A percentile compares a stretch with the other conserved stretches of the same genome.
These are phyloP conservation scores for Phlegmacium glaucopus DNA, from an alignment of 768 basidiomycete species.

Conservation along the genomic window DNA sequence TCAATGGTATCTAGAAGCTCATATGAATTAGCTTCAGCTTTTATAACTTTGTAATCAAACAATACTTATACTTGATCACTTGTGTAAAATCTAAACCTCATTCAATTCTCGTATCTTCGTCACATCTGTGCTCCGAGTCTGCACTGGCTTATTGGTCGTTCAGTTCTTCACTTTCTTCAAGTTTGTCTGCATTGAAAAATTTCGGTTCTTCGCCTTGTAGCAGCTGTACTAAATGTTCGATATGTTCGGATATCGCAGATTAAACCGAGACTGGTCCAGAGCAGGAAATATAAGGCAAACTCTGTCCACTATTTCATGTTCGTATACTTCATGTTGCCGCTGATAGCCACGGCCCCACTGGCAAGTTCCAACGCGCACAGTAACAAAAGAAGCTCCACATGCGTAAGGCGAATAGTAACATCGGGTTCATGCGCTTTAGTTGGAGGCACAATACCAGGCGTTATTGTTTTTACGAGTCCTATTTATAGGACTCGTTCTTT, in stretches of 20 bases:
- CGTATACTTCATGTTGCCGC: constrained; percentile 78
- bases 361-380: constrained; percentile 87
- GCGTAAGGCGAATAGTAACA: no score
- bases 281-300: constrained; percentile 34
- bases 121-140: not conserved
- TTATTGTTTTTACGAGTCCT: no score
- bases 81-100: not conserved
- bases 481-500: no score
- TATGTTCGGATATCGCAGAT: constrained; percentile 68
- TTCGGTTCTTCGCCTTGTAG: constrained; percentile 74
- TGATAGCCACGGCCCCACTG: constrained; percentile 84
- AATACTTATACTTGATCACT: no score
- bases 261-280: not conserved
- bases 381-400: constrained; percentile 86
- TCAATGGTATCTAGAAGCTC: no score
- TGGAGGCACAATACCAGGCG: no score
- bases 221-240: constrained; percentile 86
- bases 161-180: constrained; percentile 21
- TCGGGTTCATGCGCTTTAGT: no score
- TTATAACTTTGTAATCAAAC: no score
- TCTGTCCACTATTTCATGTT: constrained; percentile 74
- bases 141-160: constrained; percentile 1
- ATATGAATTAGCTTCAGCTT: no score
- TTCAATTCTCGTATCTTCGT: not conserved
- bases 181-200: constrained; percentile 36